phyloP scores from a whole-genome alignment of 2,329 filamentous ascomycete species.

The Gaeumannomyces sp. region DNA sequence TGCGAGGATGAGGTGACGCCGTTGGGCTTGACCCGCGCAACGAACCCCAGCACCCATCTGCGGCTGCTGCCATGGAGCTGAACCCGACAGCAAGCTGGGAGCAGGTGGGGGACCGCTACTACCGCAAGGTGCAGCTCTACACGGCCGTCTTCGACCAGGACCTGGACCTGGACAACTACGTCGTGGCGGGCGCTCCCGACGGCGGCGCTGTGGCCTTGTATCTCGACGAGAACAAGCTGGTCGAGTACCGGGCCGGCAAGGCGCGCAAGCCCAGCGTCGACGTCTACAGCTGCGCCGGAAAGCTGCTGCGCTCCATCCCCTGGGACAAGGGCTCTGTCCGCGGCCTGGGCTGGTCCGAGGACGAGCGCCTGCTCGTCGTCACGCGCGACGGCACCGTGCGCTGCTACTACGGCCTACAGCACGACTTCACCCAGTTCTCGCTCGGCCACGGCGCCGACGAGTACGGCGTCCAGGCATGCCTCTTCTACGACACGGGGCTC shows the following conservation, averaged over 20 bases:
- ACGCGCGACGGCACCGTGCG: slow-evolving; percentile 85
- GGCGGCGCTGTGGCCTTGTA: slow-evolving; percentile 79
- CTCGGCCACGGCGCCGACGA: slow-evolving; percentile 86
- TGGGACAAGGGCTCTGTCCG: slow-evolving; percentile 89
- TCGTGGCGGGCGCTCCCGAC: slow-evolving; percentile 86
- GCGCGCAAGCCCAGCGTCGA: slow-evolving; percentile 79
- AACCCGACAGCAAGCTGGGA: slow-evolving; percentile 86
- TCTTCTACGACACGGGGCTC: slow-evolving; percentile 88
- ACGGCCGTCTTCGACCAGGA: slow-evolving; percentile 89
- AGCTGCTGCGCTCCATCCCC: slow-evolving; percentile 75
- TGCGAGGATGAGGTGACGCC: neutral
- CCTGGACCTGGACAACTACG: slow-evolving; percentile 89
- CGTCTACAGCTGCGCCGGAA: slow-evolving; percentile 88
- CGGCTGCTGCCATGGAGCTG: slow-evolving; percentile 40
- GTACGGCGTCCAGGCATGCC: slow-evolving; percentile 78
- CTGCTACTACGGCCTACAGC: slow-evolving; percentile 86
- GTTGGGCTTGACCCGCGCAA: neutral
- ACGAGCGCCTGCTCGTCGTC: slow-evolving; percentile 84
- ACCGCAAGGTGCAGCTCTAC: slow-evolving; percentile 91
- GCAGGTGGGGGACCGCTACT: slow-evolving; percentile 86
- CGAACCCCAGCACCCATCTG: neutral
- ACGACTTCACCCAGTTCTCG: slow-evolving; percentile 91
- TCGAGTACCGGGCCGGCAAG: slow-evolving; percentile 67
- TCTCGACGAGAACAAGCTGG: slow-evolving; percentile 69
- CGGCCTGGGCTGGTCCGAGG: slow-evolving; percentile 92